Percentiles rank a stretch among this genome's conserved stretches.
phyloP scores from a whole-genome alignment of 331 rosid genomes.

The Spiraea crenata region DNA sequence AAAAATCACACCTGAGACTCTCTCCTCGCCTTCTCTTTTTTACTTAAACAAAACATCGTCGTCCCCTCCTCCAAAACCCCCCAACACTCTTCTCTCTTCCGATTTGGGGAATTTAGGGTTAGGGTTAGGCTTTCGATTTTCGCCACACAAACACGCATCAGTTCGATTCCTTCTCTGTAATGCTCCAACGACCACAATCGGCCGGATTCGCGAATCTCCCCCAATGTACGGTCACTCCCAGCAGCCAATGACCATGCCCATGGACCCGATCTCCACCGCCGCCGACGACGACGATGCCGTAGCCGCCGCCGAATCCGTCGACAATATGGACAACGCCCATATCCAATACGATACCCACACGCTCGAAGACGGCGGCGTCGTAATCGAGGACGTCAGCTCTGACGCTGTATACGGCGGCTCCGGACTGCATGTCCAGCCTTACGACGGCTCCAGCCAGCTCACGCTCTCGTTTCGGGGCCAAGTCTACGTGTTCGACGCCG shows the following conservation, averaged over 20 bases:
- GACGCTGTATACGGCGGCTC: slow-evolving; percentile 42
- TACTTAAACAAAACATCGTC: neutral
- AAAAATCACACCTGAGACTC: neutral
- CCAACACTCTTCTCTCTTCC: neutral
- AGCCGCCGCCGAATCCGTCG: slow-evolving; percentile 38
- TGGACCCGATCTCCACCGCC: slow-evolving; percentile 47
- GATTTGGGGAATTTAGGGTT: slow-evolving; percentile 13
- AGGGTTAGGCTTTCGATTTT: slow-evolving; percentile 12
- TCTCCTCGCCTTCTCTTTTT: neutral
- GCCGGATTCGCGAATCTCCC: slow-evolving; percentile 18
- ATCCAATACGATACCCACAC: slow-evolving; percentile 53
- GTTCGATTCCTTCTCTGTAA: slow-evolving; percentile 27
- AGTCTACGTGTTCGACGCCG: slow-evolving; percentile 80
- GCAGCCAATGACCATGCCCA: slow-evolving; percentile 43
- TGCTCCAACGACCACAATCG: slow-evolving; percentile 37
- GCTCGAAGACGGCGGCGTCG: slow-evolving; percentile 53
- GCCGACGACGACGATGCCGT: slow-evolving; percentile 39
- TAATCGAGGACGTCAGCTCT: slow-evolving; percentile 44
- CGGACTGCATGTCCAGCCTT: slow-evolving; percentile 45
- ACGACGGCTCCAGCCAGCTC: slow-evolving; percentile 70
- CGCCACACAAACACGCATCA: neutral
- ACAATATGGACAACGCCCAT: slow-evolving; percentile 55
- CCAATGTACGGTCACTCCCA: slow-evolving; percentile 63
- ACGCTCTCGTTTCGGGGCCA: slow-evolving; percentile 93
- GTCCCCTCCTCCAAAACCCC: neutral